phyloP scores from a whole-genome alignment of 1,139 yeast species.

The Suhomyces chickasaworum region DNA sequence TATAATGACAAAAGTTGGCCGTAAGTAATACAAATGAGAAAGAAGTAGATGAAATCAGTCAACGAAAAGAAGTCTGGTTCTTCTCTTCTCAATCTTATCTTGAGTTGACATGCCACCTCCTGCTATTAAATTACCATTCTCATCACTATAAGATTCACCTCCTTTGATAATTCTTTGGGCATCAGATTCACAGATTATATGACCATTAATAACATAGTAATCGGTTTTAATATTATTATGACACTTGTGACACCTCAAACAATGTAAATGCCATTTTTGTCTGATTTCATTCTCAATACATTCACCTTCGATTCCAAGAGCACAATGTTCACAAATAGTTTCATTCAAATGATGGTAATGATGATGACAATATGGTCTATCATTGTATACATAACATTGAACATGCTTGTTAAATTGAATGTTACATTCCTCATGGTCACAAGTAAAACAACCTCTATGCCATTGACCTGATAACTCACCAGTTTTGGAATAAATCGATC shows the following conservation, averaged over 20 bases:
- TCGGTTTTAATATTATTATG: constrained; percentile 49
- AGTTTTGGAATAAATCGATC: constrained; percentile 70
- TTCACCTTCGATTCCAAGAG: constrained; percentile 81
- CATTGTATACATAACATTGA: constrained; percentile 78
- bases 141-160: constrained; percentile 24
- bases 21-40: background rate
- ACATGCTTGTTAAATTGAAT: constrained; percentile 57
- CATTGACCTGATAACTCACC: constrained; percentile 89
- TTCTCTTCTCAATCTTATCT: constrained; percentile 47
- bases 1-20: constrained; percentile 5
- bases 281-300: constrained; percentile 76
- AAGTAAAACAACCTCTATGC: constrained; percentile 85
- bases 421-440: constrained; percentile 57
- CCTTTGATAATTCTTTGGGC: constrained; percentile 34
- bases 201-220: constrained; percentile 55
- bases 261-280: constrained; percentile 67
- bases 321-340: constrained; percentile 73
- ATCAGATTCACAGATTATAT: constrained; percentile 53
- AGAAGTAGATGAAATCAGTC: constrained; percentile 21
- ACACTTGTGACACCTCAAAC: constrained; percentile 63
- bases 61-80: constrained; percentile 44
- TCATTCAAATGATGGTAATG: constrained; percentile 82
- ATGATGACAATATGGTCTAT: constrained; percentile 75
- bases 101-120: constrained; percentile 32
- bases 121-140: constrained; percentile 23